Base-by-base conservation (phyloP, 495 filamentous ascomycete species). In the Aspergillus ostianus region DNA sequence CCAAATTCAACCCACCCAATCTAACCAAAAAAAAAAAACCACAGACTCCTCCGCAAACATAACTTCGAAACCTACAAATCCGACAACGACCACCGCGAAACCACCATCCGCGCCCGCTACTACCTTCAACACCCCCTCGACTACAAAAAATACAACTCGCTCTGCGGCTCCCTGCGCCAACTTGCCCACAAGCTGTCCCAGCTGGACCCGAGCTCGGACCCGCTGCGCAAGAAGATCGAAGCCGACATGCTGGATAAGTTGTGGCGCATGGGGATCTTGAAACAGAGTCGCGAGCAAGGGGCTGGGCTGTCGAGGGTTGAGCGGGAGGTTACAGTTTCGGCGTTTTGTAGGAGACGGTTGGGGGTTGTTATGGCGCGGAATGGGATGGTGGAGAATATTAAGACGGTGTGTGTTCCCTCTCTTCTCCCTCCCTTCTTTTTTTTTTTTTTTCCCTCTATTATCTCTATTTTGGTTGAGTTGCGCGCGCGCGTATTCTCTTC, bases 61-160 rank as follows among this genome's bases (percentile, higher is more conserved):
- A 92, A 98, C 74, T 94, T 98, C 77, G 86, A 91, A 64, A 93
- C 87, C 69, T 98, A 93, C 81, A 91, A 92, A 76, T 87, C 87
- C 67, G 93, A 98, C 77, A 81, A 87, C 68, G 77, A 82, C 62
- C 95, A 98, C 80, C 86, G 93, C 72, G 80, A 84, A 62, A 82
- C 98, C 59, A 81, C 87, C 55, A 85, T 91, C 54, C 88, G 92
- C 59, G 86, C 91, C 54, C 88, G 92, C 59, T 98, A 98, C 73
- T 83, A 87, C 74, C 92, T 98, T 66, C 88, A 91, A 71, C 89
- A 92, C 65, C 86, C 90, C 8, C 78, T 87, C 65, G 92, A 97
- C 76, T 91, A 95, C 81, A 80, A 81, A 63, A 90, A 91, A 72
- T 98, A 98, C 80, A 97, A 96, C 78, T 73, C 80, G 21, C 73